Evolutionary conservation across 176 grass and related monocot genomes (phyloP), one percentile per base, ranked within the genome.

Genomic region (Tillandsia fasciculata): DNA sequence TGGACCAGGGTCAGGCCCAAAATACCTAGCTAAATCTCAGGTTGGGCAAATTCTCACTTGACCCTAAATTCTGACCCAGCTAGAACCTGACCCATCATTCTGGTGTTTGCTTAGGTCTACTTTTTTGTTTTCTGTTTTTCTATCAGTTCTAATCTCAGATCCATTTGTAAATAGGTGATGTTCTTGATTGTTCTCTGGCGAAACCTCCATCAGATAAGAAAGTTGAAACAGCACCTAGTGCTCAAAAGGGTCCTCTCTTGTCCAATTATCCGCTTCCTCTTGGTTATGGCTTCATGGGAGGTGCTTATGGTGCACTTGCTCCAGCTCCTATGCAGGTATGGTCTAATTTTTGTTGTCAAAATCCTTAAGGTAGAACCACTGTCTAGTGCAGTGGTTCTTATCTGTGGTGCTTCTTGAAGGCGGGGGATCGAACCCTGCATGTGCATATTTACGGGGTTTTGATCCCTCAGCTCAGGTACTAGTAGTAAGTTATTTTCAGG

Each of bases 151-250:
- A 61, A 61, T 22, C n/a, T 18, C 22, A 20, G 15, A 15, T 59
- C 56, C 4, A 61, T 61, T 61, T 61, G 17, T 61, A 2, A 20
- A 61, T 61, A 97, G 93, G 86, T 67, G 86, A 92, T 24, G 74
- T 90, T 48, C 74, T 92, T 50, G 93, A 92, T 49, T 97, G 84
- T 72, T 97, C 93, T 42, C 85, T 90, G 68, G 93, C 93, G 58
- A 97, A 97, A 71, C 88, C 88, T 82, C 85, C 85, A 64, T 50
- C 93, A 51, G 84, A 84, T 12, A 91, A 87, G 77, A 97, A 92
- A 79, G 82, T 72, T 49, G 79, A 80, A 52, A 48, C 69, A 54
- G 20, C 63, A 52, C 66, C 76, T 59, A 87, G n/a, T 71, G 66
- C 82, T 82, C 77, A 87, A 72, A 83, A 74, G 71, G 79, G 52